phyloP scores from a whole-genome alignment of 306 rosid genomes.

The Alnus rubra region DNA sequence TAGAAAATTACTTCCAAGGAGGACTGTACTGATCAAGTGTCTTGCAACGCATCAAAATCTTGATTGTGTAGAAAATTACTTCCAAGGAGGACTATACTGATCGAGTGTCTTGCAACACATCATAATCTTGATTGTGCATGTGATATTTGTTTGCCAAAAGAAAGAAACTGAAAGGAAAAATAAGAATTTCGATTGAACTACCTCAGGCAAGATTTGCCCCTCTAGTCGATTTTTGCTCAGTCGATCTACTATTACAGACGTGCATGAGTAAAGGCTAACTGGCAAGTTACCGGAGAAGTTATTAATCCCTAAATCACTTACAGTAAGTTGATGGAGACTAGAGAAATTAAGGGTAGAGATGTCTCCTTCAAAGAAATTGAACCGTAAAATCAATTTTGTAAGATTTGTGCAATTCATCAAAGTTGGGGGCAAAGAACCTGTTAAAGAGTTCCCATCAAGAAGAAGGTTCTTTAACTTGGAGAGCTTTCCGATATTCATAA shows the following conservation, averaged over 20 bases:
- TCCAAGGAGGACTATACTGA: neutral
- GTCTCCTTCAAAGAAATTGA: neutral
- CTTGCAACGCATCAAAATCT: no score
- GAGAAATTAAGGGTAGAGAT: constrained; percentile 3
- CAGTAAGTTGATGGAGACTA: neutral
- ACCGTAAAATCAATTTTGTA: neutral
- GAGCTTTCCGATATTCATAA: neutral
- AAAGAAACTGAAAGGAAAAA: neutral
- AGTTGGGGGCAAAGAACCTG: constrained; percentile 2
- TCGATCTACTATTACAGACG: neutral
- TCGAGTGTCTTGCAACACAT: neutral
- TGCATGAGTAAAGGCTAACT: constrained; percentile 5
- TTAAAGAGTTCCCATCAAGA: neutral
- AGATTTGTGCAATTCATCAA: constrained; percentile 15
- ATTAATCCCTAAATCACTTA: neutral
- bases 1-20: no score
- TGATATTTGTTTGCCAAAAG: neutral
- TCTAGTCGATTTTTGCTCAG: neutral
- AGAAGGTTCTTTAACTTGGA: neutral
- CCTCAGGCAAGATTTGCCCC: constrained; percentile 8
- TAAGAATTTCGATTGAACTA: neutral
- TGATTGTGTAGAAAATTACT: no score
- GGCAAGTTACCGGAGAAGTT: constrained; percentile 7
- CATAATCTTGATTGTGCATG: neutral
- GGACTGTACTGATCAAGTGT: no score